Percentiles rank a stretch among this genome's conserved stretches.
Conservation (phyloP, 768 basidiomycete species). For the Podaxis pistillaris region DNA sequence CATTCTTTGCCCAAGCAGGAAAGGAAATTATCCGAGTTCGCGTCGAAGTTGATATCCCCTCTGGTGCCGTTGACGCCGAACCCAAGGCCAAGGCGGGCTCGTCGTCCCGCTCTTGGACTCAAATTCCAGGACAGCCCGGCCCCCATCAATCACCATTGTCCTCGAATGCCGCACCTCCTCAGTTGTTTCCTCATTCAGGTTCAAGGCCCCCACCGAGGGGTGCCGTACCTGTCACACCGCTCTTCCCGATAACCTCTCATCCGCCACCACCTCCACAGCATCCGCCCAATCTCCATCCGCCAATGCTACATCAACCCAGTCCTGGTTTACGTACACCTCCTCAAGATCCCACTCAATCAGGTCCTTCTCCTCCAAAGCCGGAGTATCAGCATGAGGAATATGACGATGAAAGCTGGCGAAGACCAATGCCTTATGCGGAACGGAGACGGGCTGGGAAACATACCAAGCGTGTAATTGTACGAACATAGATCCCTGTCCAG, state of each 20-base stretch:
- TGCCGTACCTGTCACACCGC: constrained; percentile 31
- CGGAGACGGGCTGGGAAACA: constrained; percentile 80
- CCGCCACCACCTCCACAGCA: constrained; percentile 24
- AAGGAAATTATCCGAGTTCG: constrained; percentile 76
- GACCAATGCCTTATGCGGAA: constrained; percentile 72
- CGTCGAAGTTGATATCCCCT: constrained; percentile 62
- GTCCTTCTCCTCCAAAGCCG: constrained; percentile 30
- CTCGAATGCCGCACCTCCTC: constrained; percentile 26
- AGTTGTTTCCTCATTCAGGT: constrained; percentile 33
- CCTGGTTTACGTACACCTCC: constrained; percentile 45
- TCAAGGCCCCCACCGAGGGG: constrained; percentile 33
- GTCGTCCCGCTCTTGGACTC: constrained; percentile 25
- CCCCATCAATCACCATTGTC: constrained; percentile 29
- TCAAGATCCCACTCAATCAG: constrained; percentile 38
- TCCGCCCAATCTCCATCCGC: constrained; percentile 36
- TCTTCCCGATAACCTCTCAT: constrained; percentile 32
- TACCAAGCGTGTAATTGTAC: constrained; percentile 68
- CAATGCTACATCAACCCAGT: constrained; percentile 30
- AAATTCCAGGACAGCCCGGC: constrained; percentile 18
- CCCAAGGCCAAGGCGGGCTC: constrained; percentile 23
- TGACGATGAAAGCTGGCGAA: constrained; percentile 72
- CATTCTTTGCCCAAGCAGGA: constrained; percentile 77
- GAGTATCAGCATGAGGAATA: constrained; percentile 47
- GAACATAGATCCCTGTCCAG: constrained; percentile 28
- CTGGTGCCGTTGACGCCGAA: constrained; percentile 29